These are phyloP conservation scores for Pythium dissimile DNA, from an alignment of 352 stramenopile species.

Conservation along the genomic window DNA sequence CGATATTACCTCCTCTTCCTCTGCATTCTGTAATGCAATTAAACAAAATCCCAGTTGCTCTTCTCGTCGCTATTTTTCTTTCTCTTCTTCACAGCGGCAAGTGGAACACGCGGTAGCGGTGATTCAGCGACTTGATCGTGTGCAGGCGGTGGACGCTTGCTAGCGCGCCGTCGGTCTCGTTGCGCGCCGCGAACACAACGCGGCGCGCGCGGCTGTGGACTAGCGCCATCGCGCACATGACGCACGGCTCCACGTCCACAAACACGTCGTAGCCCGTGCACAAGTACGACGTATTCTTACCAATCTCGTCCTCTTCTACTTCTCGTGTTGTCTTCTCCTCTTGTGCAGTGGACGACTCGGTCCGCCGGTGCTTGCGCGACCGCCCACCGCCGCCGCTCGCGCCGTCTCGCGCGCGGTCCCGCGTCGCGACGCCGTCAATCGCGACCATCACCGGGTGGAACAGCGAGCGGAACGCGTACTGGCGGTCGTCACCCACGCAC, in stretches of 20 bases:
- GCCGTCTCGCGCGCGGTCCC: conserved; percentile 47
- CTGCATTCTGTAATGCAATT: conserved; percentile 5
- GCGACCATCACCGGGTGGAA: conserved; percentile 74
- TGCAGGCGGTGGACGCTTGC: conserved; percentile 63
- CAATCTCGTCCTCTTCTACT: conserved; percentile 1
- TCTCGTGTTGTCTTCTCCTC: neutral
- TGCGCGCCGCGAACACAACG: conserved; percentile 67
- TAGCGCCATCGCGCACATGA: conserved; percentile 89
- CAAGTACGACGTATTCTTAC: conserved; percentile 87
- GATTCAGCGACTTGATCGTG: conserved; percentile 85
- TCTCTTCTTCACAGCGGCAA: conserved; percentile 16
- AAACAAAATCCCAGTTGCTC: neutral
- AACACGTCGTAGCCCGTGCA: conserved; percentile 89
- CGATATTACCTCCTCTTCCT: neutral
- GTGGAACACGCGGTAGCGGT: conserved; percentile 86
- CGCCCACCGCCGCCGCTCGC: conserved; percentile 3
- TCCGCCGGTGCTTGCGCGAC: conserved; percentile 32
- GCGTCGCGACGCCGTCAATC: conserved; percentile 59
- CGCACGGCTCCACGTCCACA: conserved; percentile 79
- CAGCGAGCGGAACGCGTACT: conserved; percentile 42
- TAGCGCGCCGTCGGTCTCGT: conserved; percentile 59
- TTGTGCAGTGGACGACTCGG: neutral
- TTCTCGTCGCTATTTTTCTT: neutral
- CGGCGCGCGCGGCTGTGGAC: conserved; percentile 80
- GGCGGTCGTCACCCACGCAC: neutral